phyloP scores from a whole-genome alignment of 306 rosid species.

The Echinosophora koreensis region DNA sequence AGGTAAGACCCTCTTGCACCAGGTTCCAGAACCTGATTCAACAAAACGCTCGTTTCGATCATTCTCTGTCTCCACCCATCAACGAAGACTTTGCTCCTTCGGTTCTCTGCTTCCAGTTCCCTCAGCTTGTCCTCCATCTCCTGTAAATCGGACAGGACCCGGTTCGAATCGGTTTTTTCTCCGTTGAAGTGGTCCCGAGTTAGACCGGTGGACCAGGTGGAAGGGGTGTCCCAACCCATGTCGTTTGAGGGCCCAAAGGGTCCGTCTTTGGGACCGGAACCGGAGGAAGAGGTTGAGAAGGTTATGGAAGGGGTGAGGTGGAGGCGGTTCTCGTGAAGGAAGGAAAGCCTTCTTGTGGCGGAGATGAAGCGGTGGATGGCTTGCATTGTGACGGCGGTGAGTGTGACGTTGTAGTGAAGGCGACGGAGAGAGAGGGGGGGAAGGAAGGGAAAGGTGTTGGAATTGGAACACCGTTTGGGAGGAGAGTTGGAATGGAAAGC shows the following conservation, averaged over 20 bases:
- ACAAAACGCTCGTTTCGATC: slow-evolving; percentile 57
- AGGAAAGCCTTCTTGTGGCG: slow-evolving; percentile 24
- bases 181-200: slow-evolving; percentile 89
- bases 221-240: slow-evolving; percentile 49
- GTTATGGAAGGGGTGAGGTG: not conserved
- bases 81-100: slow-evolving; percentile 54
- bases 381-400: slow-evolving; percentile 46
- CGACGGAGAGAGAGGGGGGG: slow-evolving; percentile 1
- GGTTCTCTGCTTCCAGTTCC: slow-evolving; percentile 66
- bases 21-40: slow-evolving; percentile 86
- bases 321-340: slow-evolving; percentile 7
- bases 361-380: slow-evolving; percentile 44
- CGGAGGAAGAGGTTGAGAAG: slow-evolving; percentile 57
- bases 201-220: slow-evolving; percentile 80
- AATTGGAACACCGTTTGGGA: not conserved
- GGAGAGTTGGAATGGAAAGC: not conserved
- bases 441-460: not conserved
- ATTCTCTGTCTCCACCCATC: slow-evolving; percentile 71
- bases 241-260: slow-evolving; percentile 37
- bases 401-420: slow-evolving; percentile 18
- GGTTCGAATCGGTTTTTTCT: slow-evolving; percentile 16
- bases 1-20: slow-evolving; percentile 91
- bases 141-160: slow-evolving; percentile 47
- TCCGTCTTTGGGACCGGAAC: slow-evolving; percentile 37
- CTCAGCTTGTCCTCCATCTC: slow-evolving; percentile 64